A percentile compares a stretch with the other conserved stretches of the same genome.
These are phyloP conservation scores for Camellia oleifera DNA, from an alignment of 179 eudicot genomes.

Conservation along the genomic window DNA sequence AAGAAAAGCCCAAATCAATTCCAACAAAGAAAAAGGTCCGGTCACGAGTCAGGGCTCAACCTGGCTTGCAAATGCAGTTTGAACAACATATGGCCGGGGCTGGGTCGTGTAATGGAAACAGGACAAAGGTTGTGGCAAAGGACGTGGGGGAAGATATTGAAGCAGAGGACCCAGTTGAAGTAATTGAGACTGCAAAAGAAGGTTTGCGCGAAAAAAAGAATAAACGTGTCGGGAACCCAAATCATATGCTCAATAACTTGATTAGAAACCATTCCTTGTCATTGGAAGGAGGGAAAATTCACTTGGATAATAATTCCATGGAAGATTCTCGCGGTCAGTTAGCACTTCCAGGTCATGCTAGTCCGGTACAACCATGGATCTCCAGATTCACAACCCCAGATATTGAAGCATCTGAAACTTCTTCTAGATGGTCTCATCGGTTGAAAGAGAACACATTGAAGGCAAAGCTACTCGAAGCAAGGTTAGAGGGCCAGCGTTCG, in stretches of 20 bases:
- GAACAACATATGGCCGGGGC: conserved; percentile 41
- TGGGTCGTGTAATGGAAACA: conserved; percentile 24
- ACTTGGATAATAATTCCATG: conserved; percentile 26
- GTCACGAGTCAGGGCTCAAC: conserved; percentile 25
- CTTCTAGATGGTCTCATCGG: conserved; percentile 32
- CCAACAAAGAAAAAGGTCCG: conserved; percentile 35
- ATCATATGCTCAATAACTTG: conserved; percentile 30
- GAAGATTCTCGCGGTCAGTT: conserved; percentile 31
- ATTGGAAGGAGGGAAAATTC: conserved; percentile 34
- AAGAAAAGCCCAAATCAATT: conserved; percentile 23
- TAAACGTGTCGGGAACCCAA: conserved; percentile 26
- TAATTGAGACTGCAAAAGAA: conserved; percentile 19
- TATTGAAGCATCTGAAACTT: conserved; percentile 36
- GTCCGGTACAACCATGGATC: conserved; percentile 55
- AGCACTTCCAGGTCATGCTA: conserved; percentile 21
- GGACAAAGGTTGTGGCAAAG: conserved; percentile 10
- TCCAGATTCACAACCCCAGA: conserved; percentile 35
- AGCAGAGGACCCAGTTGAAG: conserved; percentile 29
- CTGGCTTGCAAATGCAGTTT: conserved; percentile 39
- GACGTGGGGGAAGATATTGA: neutral
- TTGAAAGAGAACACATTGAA: conserved; percentile 54
- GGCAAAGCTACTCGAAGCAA: conserved; percentile 78
- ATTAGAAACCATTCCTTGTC: conserved; percentile 27
- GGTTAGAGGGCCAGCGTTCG: conserved; percentile 53
- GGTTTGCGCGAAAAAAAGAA: conserved; percentile 31